A percentile compares a stretch with the other conserved stretches of the same genome.
These are phyloP conservation scores for Brassica balearica DNA, from an alignment of 441 rosid species.

Conservation along the genomic window DNA sequence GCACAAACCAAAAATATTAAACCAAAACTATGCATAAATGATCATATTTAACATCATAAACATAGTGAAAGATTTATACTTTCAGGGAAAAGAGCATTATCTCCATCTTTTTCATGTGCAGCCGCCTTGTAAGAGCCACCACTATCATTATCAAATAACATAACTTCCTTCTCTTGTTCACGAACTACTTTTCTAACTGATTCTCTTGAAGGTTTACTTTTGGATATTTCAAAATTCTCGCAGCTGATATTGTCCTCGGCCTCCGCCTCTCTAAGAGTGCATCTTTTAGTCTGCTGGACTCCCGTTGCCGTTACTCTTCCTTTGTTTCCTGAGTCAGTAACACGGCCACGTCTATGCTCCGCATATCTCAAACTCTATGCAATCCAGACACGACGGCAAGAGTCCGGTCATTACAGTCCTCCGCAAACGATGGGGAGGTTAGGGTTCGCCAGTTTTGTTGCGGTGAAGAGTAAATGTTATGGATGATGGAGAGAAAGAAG, in stretches of 20 bases:
- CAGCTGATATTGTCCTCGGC: slow-evolving; percentile 51
- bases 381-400: slow-evolving; percentile 50
- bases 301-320: slow-evolving; percentile 16
- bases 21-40: too few relatives aligned
- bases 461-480: too few relatives aligned
- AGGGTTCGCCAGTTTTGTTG: too few relatives aligned
- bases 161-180: neutral
- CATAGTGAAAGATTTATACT: too few relatives aligned
- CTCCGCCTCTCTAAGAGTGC: slow-evolving; percentile 54
- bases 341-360: slow-evolving; percentile 81
- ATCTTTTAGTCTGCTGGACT: slow-evolving; percentile 35
- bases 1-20: too few relatives aligned
- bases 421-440: slow-evolving; percentile 24
- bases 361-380: slow-evolving; percentile 88
- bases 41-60: too few relatives aligned
- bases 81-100: too few relatives aligned
- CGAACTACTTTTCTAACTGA: neutral
- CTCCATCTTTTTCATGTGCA: too few relatives aligned
- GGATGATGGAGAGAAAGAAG: too few relatives aligned
- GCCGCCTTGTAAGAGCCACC: too few relatives aligned
- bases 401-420: slow-evolving; percentile 55
- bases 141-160: too few relatives aligned
- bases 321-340: slow-evolving; percentile 47
- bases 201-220: too few relatives aligned
- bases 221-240: neutral